phyloP scores from a whole-genome alignment of 2,329 filamentous ascomycete genomes.

The Epichloe sp. region DNA sequence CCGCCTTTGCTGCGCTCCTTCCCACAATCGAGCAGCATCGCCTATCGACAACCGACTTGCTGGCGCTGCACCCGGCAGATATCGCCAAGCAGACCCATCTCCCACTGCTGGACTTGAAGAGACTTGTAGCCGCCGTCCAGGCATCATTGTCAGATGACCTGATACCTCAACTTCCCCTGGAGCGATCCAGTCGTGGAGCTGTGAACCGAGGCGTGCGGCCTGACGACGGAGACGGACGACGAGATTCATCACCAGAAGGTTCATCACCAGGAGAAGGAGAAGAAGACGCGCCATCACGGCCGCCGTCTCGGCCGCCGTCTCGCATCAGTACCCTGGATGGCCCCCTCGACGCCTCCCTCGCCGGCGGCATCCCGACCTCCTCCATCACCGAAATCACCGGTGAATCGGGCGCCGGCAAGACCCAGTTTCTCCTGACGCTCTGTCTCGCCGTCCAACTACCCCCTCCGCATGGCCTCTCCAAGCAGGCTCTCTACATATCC shows the following conservation, averaged over 20 bases:
- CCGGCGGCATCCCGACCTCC: constrained; percentile 68
- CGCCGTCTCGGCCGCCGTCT: background rate
- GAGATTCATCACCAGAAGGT: background rate
- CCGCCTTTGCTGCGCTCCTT: constrained; percentile 60
- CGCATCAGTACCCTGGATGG: constrained; percentile 69
- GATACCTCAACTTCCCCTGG: constrained; percentile 15
- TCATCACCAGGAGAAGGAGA: background rate
- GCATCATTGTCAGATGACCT: constrained; percentile 53
- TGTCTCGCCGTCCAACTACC: constrained; percentile 77
- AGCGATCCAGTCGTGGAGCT: background rate
- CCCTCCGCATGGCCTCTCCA: constrained; percentile 58
- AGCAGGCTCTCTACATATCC: constrained; percentile 80
- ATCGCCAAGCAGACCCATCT: constrained; percentile 77
- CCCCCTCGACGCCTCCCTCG: constrained; percentile 53
- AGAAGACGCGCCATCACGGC: background rate
- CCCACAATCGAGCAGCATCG: constrained; percentile 66
- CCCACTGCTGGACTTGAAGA: constrained; percentile 67
- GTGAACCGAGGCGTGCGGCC: background rate
- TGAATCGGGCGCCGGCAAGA: constrained; percentile 91
- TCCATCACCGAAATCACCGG: constrained; percentile 83
- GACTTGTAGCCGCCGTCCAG: constrained; percentile 55
- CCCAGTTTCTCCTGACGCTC: constrained; percentile 77
- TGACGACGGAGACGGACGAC: background rate
- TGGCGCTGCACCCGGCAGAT: constrained; percentile 70
- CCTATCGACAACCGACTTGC: constrained; percentile 69